Conservation (phyloP, 2,329 filamentous ascomycete species). For the Dothidotthia symphoricarpi region DNA sequence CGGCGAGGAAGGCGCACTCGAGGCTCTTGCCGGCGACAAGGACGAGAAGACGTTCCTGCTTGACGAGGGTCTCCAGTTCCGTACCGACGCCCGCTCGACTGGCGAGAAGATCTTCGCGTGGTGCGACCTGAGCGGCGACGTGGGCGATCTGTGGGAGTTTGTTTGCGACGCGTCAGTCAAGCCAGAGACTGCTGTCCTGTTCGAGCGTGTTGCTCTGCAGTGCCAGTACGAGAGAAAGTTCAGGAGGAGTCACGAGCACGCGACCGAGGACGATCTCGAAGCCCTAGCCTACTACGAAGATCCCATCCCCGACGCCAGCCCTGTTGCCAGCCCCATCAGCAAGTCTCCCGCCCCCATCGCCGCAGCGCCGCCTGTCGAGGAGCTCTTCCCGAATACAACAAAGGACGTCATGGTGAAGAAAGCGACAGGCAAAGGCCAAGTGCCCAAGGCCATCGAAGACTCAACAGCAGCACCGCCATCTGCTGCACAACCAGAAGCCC, state of each 20-base stretch:
- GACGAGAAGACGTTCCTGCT: conserved; percentile 97
- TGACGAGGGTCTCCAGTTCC: conserved; percentile 87
- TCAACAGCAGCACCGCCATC: conserved; percentile 62
- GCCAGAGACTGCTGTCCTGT: conserved; percentile 70
- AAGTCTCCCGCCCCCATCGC: conserved; percentile 38
- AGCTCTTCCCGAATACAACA: conserved; percentile 39
- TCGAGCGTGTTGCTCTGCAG: conserved; percentile 79
- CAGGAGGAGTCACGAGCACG: conserved; percentile 72
- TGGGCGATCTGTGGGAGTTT: conserved; percentile 95
- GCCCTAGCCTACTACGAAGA: conserved; percentile 77
- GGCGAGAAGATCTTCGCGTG: conserved; percentile 88
- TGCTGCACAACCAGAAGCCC: conserved; percentile 61
- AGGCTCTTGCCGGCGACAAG: conserved; percentile 73
- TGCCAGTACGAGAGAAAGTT: conserved; percentile 99
- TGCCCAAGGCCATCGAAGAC: conserved; percentile 40
- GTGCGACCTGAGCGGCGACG: conserved; percentile 91
- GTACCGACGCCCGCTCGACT: conserved; percentile 75
- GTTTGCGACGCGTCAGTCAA: conserved; percentile 78
- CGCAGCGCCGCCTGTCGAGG: conserved; percentile 30
- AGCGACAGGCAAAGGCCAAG: conserved; percentile 34
- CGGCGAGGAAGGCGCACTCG: conserved; percentile 73
- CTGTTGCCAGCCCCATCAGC: conserved; percentile 50
- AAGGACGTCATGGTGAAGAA: conserved; percentile 46
- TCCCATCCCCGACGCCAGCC: conserved; percentile 60
- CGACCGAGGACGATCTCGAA: conserved; percentile 74